phyloP scores from a whole-genome alignment of 2,329 filamentous ascomycete species.

The Aspergillus sp. region DNA sequence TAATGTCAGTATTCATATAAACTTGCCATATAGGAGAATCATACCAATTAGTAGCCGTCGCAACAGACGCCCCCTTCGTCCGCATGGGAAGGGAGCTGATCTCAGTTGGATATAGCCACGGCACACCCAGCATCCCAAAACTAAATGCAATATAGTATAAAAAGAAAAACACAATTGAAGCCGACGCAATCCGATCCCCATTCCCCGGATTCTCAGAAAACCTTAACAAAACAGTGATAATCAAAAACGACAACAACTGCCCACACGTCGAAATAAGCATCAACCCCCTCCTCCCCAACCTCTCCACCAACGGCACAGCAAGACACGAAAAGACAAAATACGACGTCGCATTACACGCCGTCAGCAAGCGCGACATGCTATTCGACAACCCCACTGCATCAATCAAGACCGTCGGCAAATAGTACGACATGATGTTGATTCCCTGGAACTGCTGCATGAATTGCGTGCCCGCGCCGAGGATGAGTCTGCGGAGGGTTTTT shows the following conservation, averaged over 20 bases:
- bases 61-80: conserved; percentile 43
- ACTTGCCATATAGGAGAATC: conserved; percentile 19
- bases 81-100: conserved; percentile 46
- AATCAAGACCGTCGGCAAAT: conserved; percentile 9
- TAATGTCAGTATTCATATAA: background rate
- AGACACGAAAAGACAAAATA: background rate
- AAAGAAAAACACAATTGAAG: conserved; percentile 48
- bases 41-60: conserved; percentile 47
- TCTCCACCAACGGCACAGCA: background rate
- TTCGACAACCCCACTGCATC: conserved; percentile 8
- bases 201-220: background rate
- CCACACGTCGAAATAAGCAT: background rate
- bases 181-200: conserved; percentile 16
- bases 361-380: conserved; percentile 5
- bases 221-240: background rate
- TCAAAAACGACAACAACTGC: background rate
- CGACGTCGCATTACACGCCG: conserved; percentile 9
- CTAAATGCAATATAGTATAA: conserved; percentile 50
- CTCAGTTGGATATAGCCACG: conserved; percentile 37
- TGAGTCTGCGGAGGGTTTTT: conserved; percentile 37
- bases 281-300: background rate
- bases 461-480: conserved; percentile 41
- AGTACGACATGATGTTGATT: conserved; percentile 11
- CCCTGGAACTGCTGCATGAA: conserved; percentile 44
- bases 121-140: conserved; percentile 39